Evolutionary conservation across 768 basidiomycete genomes (phyloP).

Genomic region (Exsudoporus frostii): DNA sequence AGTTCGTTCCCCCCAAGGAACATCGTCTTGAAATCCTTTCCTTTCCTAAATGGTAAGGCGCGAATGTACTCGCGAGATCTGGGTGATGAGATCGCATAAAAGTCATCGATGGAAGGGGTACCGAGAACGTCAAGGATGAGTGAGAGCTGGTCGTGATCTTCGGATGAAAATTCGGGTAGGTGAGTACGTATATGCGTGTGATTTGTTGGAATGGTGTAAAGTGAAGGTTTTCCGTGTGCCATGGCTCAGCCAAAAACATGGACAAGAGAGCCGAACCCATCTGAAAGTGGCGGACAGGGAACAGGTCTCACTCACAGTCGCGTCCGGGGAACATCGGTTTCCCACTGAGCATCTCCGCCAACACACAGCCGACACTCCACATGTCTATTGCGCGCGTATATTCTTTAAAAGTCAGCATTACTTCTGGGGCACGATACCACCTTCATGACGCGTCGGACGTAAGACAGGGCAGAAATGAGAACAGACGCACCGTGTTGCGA

Average conservation of each 20-base stretch:
- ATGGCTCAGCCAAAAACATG: neutral
- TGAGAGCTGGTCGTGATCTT: slow-evolving; percentile 91
- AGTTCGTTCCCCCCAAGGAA: slow-evolving; percentile 74
- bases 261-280: neutral
- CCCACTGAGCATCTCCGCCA: slow-evolving; percentile 92
- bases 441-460: slow-evolving; percentile 33
- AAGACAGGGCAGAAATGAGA: neutral
- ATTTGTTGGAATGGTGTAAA: neutral
- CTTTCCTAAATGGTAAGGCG: slow-evolving; percentile 82
- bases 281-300: neutral
- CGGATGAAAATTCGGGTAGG: neutral
- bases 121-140: slow-evolving; percentile 95
- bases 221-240: neutral
- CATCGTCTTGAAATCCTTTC: slow-evolving; percentile 62
- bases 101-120: slow-evolving; percentile 87
- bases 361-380: slow-evolving; percentile 83
- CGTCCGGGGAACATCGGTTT: slow-evolving; percentile 93
- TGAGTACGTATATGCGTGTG: neutral
- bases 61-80: slow-evolving; percentile 85
- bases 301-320: slow-evolving; percentile 54
- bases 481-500: slow-evolving; percentile 73
- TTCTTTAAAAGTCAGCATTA: slow-evolving; percentile 97
- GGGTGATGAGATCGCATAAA: slow-evolving; percentile 84
- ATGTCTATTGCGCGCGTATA: slow-evolving; percentile 87
- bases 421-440: slow-evolving; percentile 97